phyloP scores from a whole-genome alignment of 2,329 filamentous ascomycete species.

The Fusarium siculi region DNA sequence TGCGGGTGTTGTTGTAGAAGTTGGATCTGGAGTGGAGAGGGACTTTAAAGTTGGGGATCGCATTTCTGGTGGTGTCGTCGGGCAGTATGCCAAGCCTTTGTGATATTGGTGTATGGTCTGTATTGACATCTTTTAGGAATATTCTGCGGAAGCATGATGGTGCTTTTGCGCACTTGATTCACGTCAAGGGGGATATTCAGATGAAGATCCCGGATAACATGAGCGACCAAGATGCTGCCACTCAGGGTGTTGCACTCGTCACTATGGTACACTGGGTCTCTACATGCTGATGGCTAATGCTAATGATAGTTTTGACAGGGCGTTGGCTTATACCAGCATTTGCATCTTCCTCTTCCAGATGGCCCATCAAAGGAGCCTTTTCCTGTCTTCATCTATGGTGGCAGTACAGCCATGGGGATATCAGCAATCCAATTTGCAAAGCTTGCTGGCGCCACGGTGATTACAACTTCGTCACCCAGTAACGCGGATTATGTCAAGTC shows the following conservation, averaged over 20 bases:
- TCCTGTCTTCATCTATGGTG: conserved; percentile 56
- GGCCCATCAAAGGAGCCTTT: conserved; percentile 49
- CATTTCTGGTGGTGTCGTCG: conserved; percentile 40
- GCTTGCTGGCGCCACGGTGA: conserved; percentile 49
- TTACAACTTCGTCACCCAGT: conserved; percentile 51
- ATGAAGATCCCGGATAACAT: conserved; percentile 55
- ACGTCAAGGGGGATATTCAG: conserved; percentile 53
- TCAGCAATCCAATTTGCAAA: conserved; percentile 57
- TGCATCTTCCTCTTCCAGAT: conserved; percentile 58
- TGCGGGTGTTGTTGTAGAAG: conserved; percentile 57
- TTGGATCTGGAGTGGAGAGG: conserved; percentile 52
- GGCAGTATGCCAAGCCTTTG: not conserved
- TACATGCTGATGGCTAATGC: accelerated
- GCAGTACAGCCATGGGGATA: conserved; percentile 65
- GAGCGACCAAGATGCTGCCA: conserved; percentile 57
- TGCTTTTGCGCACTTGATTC: conserved; percentile 53
- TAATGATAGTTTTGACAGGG: conserved; percentile 24
- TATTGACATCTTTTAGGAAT: not conserved
- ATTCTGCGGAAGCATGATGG: conserved; percentile 43
- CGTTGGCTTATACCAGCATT: conserved; percentile 59
- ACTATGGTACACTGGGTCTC: conserved; percentile 38
- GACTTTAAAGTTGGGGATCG: conserved; percentile 59
- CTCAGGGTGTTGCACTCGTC: conserved; percentile 54
- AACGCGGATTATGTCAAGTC: conserved; percentile 48
- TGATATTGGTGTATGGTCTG: too few species aligned